Evolutionary conservation across 306 rosid species (phyloP), one percentile per base, ranked within the genome.

Genomic region (Pterocarpus santalinus): DNA sequence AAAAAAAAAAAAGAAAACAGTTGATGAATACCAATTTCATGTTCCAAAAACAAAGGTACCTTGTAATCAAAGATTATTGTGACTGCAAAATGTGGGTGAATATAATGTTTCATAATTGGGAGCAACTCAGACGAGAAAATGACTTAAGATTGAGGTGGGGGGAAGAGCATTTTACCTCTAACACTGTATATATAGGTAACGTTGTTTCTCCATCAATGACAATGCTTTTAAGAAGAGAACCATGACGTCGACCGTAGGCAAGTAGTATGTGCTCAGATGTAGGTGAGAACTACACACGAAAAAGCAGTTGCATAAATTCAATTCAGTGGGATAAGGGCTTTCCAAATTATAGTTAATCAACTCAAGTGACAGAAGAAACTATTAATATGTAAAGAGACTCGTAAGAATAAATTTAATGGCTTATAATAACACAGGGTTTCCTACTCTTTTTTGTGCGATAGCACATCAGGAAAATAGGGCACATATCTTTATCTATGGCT

Each of bases 161-260:
- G n/a, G 80, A 41, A 47, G 61, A 67, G 85, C 61, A 38, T 32
- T 35, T 53, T 87, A 96, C 99, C 99, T 96, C 99, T 85, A 96
- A 88, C 71, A 96, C 93, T 68, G 99, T 96, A 79, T 96, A 96
- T 76, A 94, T 90, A 76, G 99, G 99, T 66, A 92, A 84, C 1
- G 99, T 96, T 75, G 97, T 88, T 88, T 96, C 98, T 62, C 97
- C 98, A 80, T 96, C 98, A 78, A 94, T 92, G 65, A 94, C 95
- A 75, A 96, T 86, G 83, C 95, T 92, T 85, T 92, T 96, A 83
- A 85, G 85, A 85, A 90, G 91, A 72, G 90, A 85, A 61, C 86
- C 80, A 22, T 86, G 88, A 16, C 83, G 90, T 12, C 92, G 88
- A 73, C 92, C 92, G 80, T 89, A 89, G 76, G 92, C 92, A 82